Conservation (phyloP, 2,329 filamentous ascomycete genomes). For the Xylariaceae sp. region DNA sequence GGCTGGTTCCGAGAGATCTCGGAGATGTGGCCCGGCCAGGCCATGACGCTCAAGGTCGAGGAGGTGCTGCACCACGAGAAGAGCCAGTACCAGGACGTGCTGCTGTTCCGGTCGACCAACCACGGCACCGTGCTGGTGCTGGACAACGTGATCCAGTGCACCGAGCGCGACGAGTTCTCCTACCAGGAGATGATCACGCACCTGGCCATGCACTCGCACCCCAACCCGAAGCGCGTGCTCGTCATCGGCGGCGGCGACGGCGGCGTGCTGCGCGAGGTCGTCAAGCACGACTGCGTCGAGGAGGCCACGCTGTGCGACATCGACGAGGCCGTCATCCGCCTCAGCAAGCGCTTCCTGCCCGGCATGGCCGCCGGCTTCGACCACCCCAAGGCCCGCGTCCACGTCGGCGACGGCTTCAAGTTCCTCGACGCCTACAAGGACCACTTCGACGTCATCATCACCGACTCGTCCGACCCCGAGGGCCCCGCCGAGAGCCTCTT, state of each 20-base stretch:
- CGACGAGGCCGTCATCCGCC: constrained; percentile 95
- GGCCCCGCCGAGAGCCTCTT: constrained; percentile 94
- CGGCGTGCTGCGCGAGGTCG: constrained; percentile 93
- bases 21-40: constrained; percentile 97
- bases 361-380: constrained; percentile 89
- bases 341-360: constrained; percentile 96
- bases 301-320: constrained; percentile 97
- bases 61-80: constrained; percentile 98
- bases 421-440: constrained; percentile 96
- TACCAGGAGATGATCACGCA: constrained; percentile 99
- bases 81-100: constrained; percentile 97
- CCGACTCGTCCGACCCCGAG: constrained; percentile 94
- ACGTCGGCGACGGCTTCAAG: constrained; percentile 97
- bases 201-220: constrained; percentile 96
- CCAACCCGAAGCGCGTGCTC: constrained; percentile 94
- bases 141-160: constrained; percentile 98
- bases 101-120: constrained; percentile 97
- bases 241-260: constrained; percentile 98
- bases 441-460: constrained; percentile 98
- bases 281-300: constrained; percentile 97
- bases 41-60: constrained; percentile 97
- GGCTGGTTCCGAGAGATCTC: constrained; percentile 99
- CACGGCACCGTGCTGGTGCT: constrained; percentile 93
- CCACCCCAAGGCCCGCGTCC: constrained; percentile 86
- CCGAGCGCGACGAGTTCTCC: constrained; percentile 97